A percentile compares a stretch with the other conserved stretches of the same genome.
Conservation (phyloP, 1,139 yeast species). For the Taphrina pruni region DNA sequence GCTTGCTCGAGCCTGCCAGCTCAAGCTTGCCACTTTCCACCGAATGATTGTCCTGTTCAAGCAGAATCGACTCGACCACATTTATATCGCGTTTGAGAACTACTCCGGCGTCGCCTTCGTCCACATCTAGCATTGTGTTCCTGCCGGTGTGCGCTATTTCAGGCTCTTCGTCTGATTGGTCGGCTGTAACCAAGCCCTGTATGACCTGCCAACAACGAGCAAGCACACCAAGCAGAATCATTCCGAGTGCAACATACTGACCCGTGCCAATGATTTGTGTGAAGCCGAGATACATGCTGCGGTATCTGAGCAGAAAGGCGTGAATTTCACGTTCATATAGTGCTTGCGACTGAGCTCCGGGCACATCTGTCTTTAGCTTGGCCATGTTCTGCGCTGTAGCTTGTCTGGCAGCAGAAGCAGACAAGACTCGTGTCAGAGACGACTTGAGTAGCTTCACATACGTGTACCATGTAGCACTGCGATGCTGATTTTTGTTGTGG, state of each 20-base stretch:
- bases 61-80: not conserved
- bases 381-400: not conserved
- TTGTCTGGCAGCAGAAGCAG: not conserved
- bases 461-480: constrained; percentile 28
- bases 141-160: not conserved
- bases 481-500: constrained; percentile 35
- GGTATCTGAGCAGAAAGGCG: constrained; percentile 3
- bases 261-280: constrained; percentile 37
- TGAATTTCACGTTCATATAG: constrained; percentile 2
- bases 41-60: no score
- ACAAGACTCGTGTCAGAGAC: constrained; percentile 11
- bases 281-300: constrained; percentile 11
- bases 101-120: not conserved
- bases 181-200: not conserved
- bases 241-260: constrained; percentile 36
- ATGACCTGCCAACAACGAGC: constrained; percentile 28
- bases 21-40: not conserved
- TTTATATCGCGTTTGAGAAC: not conserved
- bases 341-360: not conserved
- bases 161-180: not conserved
- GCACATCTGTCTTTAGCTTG: not conserved
- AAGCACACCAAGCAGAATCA: constrained; percentile 25
- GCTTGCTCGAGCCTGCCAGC: not conserved
- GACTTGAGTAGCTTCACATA: constrained; percentile 20
- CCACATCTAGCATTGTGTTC: not conserved